Evolutionary conservation across 257 asterid species (phyloP), one percentile per base, ranked within the genome.

Genomic region (Mitragyna speciosa): DNA sequence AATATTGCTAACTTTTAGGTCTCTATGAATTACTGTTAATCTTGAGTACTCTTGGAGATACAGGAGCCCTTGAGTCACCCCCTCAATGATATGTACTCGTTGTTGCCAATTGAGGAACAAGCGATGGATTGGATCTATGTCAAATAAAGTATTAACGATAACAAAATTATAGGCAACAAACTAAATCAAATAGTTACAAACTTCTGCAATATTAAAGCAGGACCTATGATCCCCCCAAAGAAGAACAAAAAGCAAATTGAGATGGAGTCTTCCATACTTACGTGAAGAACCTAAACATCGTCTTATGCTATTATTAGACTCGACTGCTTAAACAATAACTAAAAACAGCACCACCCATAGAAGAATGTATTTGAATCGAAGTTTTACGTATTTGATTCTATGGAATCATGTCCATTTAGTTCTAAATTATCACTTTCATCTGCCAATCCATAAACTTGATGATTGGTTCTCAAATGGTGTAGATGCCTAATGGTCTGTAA

Each of bases 1-100:
- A 28, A 85, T 85, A 49, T 85, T 85, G 86, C 88, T 82, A 43
- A 82, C 81, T 70, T 85, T 85, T 70, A 85, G 63, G 82, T 85
- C 90, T 73, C 87, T 85, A 59, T 87, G 90, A 59, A 87, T 78
- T 49, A 87, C 82, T 72, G 83, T 87, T 30, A 24, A 59, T 59
- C 31, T 3, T n/a, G 66, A 59, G 66, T 59, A 59, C 31, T 59
- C 66, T 30, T 24, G 66, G 31, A 59, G 66, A 59, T 59, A 59
- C 12, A 59, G 66, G 7, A 59, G 66, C 24, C 66, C 66, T 59
- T 59, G 66, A 24, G 66, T 59, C 14, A 59, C 15, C 31, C 66
- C 66, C n/a, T 59, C 66, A 59, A 59, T 59, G 5, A 59, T 59
- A 8, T 12, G 31, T 24, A 59, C 15, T 15, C 66, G 11, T 59